These are phyloP conservation scores for Claviceps maximensis DNA, from an alignment of 2,329 filamentous ascomycete species.

Conservation along the genomic window DNA sequence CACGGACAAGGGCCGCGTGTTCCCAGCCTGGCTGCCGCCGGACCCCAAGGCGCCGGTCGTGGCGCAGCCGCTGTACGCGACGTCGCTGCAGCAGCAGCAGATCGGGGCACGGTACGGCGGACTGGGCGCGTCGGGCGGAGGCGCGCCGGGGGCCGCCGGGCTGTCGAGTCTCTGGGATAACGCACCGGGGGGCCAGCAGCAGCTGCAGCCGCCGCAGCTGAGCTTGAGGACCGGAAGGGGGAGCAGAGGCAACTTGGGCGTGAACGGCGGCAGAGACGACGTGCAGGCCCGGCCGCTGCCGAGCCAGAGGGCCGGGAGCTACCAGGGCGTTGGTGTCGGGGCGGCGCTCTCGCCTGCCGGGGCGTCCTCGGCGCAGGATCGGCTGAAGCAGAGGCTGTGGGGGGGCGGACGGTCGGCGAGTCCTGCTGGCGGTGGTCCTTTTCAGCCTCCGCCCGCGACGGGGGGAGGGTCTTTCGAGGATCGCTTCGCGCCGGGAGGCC, in stretches of 20 bases:
- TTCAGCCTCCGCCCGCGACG: slow-evolving; percentile 27
- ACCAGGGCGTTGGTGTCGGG: slow-evolving; percentile 38
- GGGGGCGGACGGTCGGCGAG: slow-evolving; percentile 45
- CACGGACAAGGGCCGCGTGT: slow-evolving; percentile 67
- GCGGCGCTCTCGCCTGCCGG: not conserved
- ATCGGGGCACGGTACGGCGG: slow-evolving; percentile 42
- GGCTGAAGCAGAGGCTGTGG: slow-evolving; percentile 69
- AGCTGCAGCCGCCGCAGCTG: slow-evolving; percentile 11
- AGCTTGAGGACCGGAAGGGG: slow-evolving; percentile 32
- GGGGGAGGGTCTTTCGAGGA: slow-evolving; percentile 27
- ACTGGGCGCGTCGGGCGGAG: slow-evolving; percentile 17
- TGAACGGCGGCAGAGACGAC: not conserved
- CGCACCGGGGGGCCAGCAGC: slow-evolving; percentile 14
- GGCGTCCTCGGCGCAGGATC: slow-evolving; percentile 59
- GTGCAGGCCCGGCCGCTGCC: slow-evolving; percentile 48
- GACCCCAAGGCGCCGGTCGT: slow-evolving; percentile 52
- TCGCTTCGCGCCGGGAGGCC: slow-evolving; percentile 28
- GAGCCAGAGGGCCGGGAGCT: slow-evolving; percentile 61
- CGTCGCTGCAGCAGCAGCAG: slow-evolving; percentile 23
- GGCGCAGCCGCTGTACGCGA: slow-evolving; percentile 37
- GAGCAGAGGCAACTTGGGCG: slow-evolving; percentile 13
- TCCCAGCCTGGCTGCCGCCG: slow-evolving; percentile 78
- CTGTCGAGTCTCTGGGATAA: slow-evolving; percentile 48
- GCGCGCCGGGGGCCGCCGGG: slow-evolving; percentile 11
- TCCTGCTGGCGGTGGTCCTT: slow-evolving; percentile 33